Conservation (phyloP, 352 stramenopile species). For the Nothophytophthora sp. region DNA sequence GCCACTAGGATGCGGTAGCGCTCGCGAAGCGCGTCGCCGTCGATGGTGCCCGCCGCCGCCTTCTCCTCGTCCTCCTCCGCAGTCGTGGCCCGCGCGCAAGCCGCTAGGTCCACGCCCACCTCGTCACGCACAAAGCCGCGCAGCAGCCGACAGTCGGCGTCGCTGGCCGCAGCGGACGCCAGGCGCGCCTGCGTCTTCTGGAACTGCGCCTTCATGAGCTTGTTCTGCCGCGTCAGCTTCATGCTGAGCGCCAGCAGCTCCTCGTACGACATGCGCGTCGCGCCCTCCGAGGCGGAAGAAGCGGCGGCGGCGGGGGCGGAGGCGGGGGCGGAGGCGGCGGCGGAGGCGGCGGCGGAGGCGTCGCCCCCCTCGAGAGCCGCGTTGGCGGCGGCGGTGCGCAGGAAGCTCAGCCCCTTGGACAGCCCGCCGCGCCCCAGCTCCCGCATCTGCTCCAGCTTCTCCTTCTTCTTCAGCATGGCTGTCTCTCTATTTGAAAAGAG, state of each 20-base stretch:
- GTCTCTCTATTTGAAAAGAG: no score
- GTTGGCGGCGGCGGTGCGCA: constrained; percentile 39
- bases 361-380: constrained; percentile 21
- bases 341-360: not conserved
- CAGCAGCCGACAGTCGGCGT: constrained; percentile 54
- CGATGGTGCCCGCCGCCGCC: constrained; percentile 26
- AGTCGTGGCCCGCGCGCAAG: constrained; percentile 33
- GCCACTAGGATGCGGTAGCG: constrained; percentile 48
- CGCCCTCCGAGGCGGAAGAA: constrained; percentile 9
- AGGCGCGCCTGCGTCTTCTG: constrained; percentile 73
- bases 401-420: constrained; percentile 79
- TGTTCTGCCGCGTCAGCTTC: constrained; percentile 90
- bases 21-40: constrained; percentile 43
- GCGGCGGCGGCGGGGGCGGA: constrained; percentile 2
- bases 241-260: constrained; percentile 83
- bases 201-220: constrained; percentile 84
- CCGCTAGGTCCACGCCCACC: constrained; percentile 66
- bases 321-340: not conserved
- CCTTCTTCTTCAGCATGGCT: constrained; percentile 88
- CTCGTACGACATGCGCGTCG: constrained; percentile 72
- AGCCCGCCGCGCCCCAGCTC: constrained; percentile 76
- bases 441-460: constrained; percentile 90
- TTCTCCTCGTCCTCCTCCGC: constrained; percentile 10
- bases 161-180: constrained; percentile 27
- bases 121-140: constrained; percentile 59